phyloP scores from a whole-genome alignment of 306 rosid species.

The Elaeagnus macrophylla region DNA sequence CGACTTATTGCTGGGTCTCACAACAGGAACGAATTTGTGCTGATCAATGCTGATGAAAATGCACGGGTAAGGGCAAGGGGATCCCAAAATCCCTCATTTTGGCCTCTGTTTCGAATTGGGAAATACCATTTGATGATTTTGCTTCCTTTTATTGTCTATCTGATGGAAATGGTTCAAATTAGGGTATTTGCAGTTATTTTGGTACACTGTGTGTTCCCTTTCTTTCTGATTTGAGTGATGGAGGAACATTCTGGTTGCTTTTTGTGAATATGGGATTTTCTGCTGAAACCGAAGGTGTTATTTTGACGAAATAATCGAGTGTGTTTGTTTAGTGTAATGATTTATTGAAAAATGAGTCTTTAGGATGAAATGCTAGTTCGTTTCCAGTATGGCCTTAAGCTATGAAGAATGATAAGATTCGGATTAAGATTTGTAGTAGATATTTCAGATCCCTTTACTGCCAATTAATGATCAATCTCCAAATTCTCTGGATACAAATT shows the following conservation, averaged over 20 bases:
- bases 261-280: slow-evolving; percentile 7
- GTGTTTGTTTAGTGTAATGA: slow-evolving; percentile 4
- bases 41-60: slow-evolving; percentile 95
- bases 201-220: no score
- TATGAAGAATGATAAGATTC: no score
- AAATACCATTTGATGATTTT: slow-evolving; percentile 7
- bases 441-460: neutral
- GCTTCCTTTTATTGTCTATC: neutral
- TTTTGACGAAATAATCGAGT: neutral
- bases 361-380: neutral
- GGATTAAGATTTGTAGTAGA: slow-evolving; percentile 1
- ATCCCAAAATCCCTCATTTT: neutral
- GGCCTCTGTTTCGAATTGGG: slow-evolving; percentile 1
- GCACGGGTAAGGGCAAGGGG: slow-evolving; percentile 69
- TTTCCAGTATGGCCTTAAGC: slow-evolving; percentile 4
- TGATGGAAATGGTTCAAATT: slow-evolving; percentile 3
- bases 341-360: neutral
- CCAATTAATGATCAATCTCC: neutral
- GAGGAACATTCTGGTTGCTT: slow-evolving; percentile 2
- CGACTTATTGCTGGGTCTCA: slow-evolving; percentile 96
- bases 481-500: neutral
- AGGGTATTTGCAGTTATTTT: slow-evolving; percentile 12
- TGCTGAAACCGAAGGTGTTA: slow-evolving; percentile 9
- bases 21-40: slow-evolving; percentile 90
- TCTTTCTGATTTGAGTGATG: neutral